Evolutionary conservation across 2,329 filamentous ascomycete species (phyloP).

Genomic region (Pestalotiopsis sp.): DNA sequence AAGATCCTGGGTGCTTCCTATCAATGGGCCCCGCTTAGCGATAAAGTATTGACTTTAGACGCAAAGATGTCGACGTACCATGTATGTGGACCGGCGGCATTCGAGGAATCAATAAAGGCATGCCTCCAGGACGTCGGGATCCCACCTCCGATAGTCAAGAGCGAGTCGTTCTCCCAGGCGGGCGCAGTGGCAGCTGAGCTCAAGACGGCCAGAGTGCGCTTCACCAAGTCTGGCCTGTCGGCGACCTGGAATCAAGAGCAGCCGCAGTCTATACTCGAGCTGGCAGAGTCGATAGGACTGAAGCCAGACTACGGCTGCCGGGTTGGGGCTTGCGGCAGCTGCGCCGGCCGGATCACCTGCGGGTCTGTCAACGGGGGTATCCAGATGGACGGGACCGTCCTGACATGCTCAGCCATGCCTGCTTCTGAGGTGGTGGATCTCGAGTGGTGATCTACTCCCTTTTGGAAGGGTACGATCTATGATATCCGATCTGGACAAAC

Average conservation of each 20-base stretch:
- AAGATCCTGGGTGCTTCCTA: conserved; percentile 18
- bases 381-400: conserved; percentile 24
- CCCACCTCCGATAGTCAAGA: conserved; percentile 18
- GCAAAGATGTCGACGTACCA: conserved; percentile 19
- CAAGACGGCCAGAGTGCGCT: conserved; percentile 19
- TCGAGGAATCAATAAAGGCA: conserved; percentile 17
- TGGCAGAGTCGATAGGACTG: conserved; percentile 26
- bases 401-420: conserved; percentile 24
- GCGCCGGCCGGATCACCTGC: conserved; percentile 22
- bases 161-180: conserved; percentile 20
- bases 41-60: conserved; percentile 16
- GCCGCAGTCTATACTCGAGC: conserved; percentile 23
- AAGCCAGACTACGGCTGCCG: conserved; percentile 27
- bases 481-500: not conserved
- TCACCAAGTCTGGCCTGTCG: conserved; percentile 19
- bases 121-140: conserved; percentile 16
- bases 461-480: not conserved
- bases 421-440: conserved; percentile 20
- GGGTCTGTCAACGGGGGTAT: conserved; percentile 23
- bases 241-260: conserved; percentile 21
- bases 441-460: not conserved
- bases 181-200: conserved; percentile 17
- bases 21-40: conserved; percentile 20
- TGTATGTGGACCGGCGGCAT: conserved; percentile 23
- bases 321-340: conserved; percentile 24